Conservation (phyloP, 2,329 filamentous ascomycete genomes). For the Akanthomyces muscarius region DNA sequence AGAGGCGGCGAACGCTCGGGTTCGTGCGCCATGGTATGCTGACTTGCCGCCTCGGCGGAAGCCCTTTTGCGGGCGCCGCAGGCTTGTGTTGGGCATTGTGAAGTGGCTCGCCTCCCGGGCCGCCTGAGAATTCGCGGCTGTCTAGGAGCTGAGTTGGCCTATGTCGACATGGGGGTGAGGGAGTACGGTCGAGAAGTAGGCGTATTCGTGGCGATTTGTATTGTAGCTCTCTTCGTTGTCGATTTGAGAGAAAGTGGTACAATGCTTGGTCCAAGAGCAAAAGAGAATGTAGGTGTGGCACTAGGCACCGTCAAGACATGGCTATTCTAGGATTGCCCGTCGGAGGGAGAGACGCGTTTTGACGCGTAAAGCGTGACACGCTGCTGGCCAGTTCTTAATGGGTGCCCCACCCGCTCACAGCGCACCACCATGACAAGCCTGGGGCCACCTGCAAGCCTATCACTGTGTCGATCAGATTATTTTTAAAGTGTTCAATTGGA, state of each 20-base stretch:
- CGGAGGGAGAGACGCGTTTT: constrained; percentile 30
- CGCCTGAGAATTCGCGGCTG: constrained; percentile 2
- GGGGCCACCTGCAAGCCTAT: neutral
- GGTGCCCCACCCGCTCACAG: constrained; percentile 18
- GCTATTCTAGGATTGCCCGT: constrained; percentile 2
- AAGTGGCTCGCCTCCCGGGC: constrained; percentile 14
- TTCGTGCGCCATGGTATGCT: constrained; percentile 62
- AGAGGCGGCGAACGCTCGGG: constrained; percentile 76
- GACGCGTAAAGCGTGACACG: constrained; percentile 31
- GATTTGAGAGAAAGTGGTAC: neutral
- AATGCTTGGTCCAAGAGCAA: neutral
- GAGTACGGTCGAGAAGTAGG: neutral
- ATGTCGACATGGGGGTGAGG: constrained; percentile 13
- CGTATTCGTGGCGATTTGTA: neutral
- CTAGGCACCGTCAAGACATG: constrained; percentile 5
- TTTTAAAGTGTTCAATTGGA: neutral
- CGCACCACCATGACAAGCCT: constrained; percentile 3
- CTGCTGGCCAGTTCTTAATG: constrained; percentile 28
- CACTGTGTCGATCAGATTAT: too few relatives aligned
- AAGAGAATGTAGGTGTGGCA: neutral
- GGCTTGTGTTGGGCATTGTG: constrained; percentile 57
- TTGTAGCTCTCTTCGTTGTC: neutral
- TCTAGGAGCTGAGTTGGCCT: constrained; percentile 6
- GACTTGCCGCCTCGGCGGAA: constrained; percentile 65
- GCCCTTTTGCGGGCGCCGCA: constrained; percentile 60